These are phyloP conservation scores for Coffea humblotiana DNA, from an alignment of 305 asterid genomes.

Conservation along the genomic window DNA sequence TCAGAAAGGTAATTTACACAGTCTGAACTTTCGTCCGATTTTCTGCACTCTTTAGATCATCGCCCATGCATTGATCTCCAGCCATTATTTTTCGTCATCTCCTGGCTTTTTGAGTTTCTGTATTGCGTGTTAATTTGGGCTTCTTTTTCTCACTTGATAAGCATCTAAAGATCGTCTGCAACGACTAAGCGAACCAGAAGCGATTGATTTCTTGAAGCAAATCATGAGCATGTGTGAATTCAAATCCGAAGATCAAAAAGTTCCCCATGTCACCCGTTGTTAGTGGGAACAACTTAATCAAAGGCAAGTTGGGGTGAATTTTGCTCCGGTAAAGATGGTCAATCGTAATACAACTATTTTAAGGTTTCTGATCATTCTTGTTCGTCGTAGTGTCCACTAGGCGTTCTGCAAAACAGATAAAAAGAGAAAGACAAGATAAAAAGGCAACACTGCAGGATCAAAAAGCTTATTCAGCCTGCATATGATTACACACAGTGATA, in stretches of 20 bases:
- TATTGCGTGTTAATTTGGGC: conserved; percentile 1
- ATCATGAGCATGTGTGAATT: neutral
- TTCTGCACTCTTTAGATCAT: neutral
- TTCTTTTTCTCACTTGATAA: neutral
- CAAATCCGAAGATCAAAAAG: neutral
- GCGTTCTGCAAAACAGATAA: neutral
- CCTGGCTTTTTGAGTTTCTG: neutral
- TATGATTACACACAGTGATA: neutral
- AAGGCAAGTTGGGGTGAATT: neutral
- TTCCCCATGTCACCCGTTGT: neutral
- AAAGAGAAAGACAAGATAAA: conserved; percentile 1
- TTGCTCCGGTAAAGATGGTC: neutral
- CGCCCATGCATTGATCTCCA: neutral
- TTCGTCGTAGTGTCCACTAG: neutral
- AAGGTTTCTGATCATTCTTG: neutral
- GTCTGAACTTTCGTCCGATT: neutral
- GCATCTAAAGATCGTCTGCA: neutral
- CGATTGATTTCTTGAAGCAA: neutral
- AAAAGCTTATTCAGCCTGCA: neutral
- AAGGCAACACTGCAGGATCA: neutral
- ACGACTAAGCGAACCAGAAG: neutral
- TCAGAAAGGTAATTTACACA: neutral
- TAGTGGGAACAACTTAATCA: neutral
- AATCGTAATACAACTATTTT: too few species aligned
- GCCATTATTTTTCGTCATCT: neutral